phyloP scores from a whole-genome alignment of 164 flowering plant genomes.

The Buxus sempervirens region DNA sequence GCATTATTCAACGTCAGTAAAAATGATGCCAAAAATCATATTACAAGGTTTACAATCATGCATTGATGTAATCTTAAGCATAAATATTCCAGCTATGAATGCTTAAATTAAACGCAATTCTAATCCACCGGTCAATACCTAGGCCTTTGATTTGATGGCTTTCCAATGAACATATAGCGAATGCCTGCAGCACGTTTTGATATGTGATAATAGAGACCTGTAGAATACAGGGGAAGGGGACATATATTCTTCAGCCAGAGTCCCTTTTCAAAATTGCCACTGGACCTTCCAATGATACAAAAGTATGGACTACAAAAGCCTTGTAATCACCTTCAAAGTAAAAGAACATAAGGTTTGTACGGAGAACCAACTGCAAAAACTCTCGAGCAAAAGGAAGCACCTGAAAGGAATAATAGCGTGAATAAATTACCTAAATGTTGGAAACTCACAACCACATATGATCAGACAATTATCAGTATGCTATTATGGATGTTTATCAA shows the following conservation, averaged over 20 bases:
- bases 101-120: background rate
- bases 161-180: conserved; percentile 86
- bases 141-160: conserved; percentile 87
- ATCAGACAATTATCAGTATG: background rate
- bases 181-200: conserved; percentile 93
- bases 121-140: conserved; percentile 33
- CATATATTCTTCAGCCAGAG: background rate
- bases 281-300: background rate
- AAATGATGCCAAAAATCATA: background rate
- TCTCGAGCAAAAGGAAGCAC: conserved; percentile 81
- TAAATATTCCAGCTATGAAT: background rate
- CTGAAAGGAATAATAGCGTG: conserved; percentile 33
- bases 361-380: conserved; percentile 68
- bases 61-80: no score
- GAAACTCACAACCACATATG: background rate
- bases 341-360: conserved; percentile 90
- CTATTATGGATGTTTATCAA: background rate
- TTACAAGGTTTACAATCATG: background rate
- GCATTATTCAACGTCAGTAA: background rate
- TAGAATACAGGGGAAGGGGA: conserved; percentile 4
- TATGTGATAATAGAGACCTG: conserved; percentile 91
- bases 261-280: background rate
- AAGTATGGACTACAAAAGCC: background rate
- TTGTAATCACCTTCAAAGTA: conserved; percentile 81
- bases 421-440: background rate